Evolutionary conservation across 83 land plant genomes (phyloP).

Genomic region (Thuja plicata): DNA sequence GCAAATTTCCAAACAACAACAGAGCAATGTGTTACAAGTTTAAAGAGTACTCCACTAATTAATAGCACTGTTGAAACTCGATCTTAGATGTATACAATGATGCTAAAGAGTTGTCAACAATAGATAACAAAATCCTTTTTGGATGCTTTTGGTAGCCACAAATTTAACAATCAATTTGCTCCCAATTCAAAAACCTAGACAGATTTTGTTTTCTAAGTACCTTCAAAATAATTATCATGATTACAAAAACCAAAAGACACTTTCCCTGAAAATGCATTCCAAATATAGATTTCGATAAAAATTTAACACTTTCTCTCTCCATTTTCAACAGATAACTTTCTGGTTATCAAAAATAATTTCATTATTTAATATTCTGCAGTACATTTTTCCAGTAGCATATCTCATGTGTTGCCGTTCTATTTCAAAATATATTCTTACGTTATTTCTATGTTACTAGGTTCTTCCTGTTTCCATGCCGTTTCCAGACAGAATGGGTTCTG

Average conservation of each 20-base stretch:
- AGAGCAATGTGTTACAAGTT: not conserved
- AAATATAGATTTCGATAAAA: no score
- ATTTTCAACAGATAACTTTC: not conserved
- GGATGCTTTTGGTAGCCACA: not conserved
- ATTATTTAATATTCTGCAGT: not conserved
- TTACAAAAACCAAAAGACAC: no score
- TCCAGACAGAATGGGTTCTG: no score
- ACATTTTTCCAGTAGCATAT: not conserved
- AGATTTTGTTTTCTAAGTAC: not conserved
- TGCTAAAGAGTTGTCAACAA: not conserved
- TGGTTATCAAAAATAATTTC: not conserved
- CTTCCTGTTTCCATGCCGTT: no score
- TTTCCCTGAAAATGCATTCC: no score
- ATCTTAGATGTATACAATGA: not conserved
- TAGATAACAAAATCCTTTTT: not conserved
- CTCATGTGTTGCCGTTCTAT: not conserved
- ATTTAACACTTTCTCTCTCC: not conserved
- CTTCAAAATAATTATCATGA: no score
- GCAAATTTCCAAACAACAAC: not conserved
- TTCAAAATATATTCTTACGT: not conserved
- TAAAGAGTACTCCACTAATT: not conserved
- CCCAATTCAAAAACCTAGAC: not conserved
- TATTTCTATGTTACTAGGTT: no score
- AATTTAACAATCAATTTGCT: not conserved
- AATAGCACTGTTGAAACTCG: not conserved